Evolutionary conservation across 495 filamentous ascomycete genomes (phyloP).

Genomic region (Lophiostoma macrostomum): DNA sequence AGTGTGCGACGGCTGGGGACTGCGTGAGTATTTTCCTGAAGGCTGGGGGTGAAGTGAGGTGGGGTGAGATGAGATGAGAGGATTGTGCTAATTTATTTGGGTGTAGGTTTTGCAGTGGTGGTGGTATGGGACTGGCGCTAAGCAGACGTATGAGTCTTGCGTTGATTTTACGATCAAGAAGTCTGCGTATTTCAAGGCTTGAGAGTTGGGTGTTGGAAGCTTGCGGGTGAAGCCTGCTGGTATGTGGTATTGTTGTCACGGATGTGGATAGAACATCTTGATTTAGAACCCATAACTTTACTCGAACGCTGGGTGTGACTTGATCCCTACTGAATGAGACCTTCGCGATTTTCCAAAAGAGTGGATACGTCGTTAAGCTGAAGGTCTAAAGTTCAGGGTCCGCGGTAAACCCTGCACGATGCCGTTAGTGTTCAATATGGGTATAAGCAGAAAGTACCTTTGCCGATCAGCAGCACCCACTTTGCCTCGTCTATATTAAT

Average conservation of each 20-base stretch:
- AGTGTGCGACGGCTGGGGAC: conserved; percentile 27
- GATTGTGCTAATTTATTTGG: not conserved
- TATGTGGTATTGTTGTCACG: not conserved
- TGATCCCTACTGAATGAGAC: too few relatives aligned
- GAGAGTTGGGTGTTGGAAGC: not conserved
- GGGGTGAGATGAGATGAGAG: not conserved
- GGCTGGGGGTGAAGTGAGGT: too few relatives aligned
- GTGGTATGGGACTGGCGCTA: conserved; percentile 29
- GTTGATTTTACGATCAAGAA: conserved; percentile 27
- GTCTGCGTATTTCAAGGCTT: not conserved
- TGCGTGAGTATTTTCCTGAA: too few relatives aligned
- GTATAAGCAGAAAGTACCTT: conserved; percentile 1
- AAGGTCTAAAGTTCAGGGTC: not conserved
- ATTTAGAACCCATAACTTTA: too few relatives aligned
- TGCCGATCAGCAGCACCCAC: not conserved
- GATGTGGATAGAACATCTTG: too few relatives aligned
- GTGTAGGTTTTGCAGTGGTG: conserved; percentile 32
- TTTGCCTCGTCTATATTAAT: conserved; percentile 8
- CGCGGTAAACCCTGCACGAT: too few relatives aligned
- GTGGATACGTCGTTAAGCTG: not conserved
- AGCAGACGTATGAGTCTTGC: conserved; percentile 33
- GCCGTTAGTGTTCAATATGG: not conserved
- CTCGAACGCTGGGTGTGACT: too few relatives aligned
- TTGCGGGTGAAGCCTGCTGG: not conserved
- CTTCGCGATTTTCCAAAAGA: too few relatives aligned